Conservation (phyloP, 164 flowering plant species). For the Liquidambar formosana region DNA sequence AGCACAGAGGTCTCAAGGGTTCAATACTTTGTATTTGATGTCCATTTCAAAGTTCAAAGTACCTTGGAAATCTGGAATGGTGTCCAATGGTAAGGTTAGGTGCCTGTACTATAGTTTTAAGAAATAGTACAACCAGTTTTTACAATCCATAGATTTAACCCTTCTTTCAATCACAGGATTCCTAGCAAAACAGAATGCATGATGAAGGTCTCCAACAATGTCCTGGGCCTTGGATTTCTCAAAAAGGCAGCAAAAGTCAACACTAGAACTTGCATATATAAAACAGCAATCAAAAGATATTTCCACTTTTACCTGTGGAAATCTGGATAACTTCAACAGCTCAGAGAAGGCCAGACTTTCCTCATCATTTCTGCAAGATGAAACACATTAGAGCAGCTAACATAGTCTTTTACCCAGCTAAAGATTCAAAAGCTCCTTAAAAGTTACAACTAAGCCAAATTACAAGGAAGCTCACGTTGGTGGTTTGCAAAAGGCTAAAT, state of each 20-base stretch:
- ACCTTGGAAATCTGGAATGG: background rate
- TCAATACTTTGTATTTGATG: background rate
- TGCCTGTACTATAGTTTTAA: background rate
- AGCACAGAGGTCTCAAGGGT: background rate
- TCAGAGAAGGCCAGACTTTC: constrained; percentile 52
- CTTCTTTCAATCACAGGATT: background rate
- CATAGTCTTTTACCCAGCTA: constrained; percentile 3
- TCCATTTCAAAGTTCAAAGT: background rate
- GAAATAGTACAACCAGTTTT: background rate
- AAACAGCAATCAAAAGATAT: background rate
- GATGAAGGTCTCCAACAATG: background rate
- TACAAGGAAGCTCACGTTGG: constrained; percentile 50
- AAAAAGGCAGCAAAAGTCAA: background rate
- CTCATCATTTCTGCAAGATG: constrained; percentile 56
- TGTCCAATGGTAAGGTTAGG: background rate
- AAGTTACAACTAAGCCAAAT: background rate
- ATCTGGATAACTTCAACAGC: constrained; percentile 68
- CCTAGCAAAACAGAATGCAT: background rate
- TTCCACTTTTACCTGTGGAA: constrained; percentile 65
- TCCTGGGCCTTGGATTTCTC: background rate
- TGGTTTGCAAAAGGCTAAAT: constrained; percentile 88
- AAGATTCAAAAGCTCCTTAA: background rate
- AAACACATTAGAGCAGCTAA: constrained; percentile 1
- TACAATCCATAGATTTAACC: background rate
- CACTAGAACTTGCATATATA: background rate